Evolutionary conservation across 768 basidiomycete species (phyloP).

Genomic region (Termitomyces heimii): DNA sequence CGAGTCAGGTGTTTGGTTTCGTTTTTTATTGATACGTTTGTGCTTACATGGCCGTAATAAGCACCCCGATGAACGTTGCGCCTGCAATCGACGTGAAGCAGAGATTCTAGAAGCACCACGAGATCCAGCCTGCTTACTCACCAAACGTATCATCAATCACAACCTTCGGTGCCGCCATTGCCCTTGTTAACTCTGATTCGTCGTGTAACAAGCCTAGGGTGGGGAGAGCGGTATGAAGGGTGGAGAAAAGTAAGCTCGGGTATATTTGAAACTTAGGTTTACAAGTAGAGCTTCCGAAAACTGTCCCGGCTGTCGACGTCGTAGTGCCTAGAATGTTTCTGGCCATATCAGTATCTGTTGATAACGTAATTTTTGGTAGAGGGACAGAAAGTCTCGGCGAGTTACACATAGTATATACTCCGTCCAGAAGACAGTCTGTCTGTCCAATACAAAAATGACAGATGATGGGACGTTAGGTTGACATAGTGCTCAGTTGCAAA

Average conservation of each 20-base stretch:
- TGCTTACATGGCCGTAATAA: constrained; percentile 25
- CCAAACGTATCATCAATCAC: constrained; percentile 19
- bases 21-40: background rate
- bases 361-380: background rate
- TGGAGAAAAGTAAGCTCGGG: background rate
- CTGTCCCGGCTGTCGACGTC: background rate
- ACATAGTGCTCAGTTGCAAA: background rate
- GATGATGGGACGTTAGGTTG: background rate
- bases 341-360: background rate
- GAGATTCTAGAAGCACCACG: background rate
- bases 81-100: constrained; percentile 12
- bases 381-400: background rate
- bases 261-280: background rate
- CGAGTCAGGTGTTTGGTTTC: background rate
- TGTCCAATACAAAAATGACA: background rate
- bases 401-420: background rate
- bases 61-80: constrained; percentile 23
- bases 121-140: constrained; percentile 1
- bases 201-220: background rate
- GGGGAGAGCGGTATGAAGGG: background rate
- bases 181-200: constrained; percentile 1
- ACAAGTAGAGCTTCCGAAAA: background rate
- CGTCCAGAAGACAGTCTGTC: background rate
- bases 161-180: background rate
- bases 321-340: background rate